Conservation (phyloP, 495 filamentous ascomycete genomes). For the Podospora anserina region DNA sequence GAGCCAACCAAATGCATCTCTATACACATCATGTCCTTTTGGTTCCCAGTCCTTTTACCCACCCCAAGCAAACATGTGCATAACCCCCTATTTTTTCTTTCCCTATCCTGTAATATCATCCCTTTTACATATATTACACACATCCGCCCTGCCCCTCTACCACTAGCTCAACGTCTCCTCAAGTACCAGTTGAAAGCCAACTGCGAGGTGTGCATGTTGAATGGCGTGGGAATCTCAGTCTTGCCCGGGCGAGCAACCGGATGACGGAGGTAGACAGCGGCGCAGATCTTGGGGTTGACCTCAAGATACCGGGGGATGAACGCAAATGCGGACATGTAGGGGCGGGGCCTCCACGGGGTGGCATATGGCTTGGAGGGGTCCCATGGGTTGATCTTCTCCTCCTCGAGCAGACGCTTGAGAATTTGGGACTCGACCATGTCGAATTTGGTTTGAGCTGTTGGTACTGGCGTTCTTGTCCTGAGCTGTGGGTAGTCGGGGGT, state of each 20-base stretch:
- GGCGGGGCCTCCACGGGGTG: slow-evolving; percentile 86
- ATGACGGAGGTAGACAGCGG: slow-evolving; percentile 91
- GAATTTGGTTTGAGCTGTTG: neutral
- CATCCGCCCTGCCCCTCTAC: neutral
- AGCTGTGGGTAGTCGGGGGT: neutral
- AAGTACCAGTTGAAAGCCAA: slow-evolving; percentile 94
- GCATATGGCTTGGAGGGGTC: slow-evolving; percentile 79
- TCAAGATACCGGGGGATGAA: slow-evolving; percentile 95
- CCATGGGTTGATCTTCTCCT: slow-evolving; percentile 61
- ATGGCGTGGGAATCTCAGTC: slow-evolving; percentile 89
- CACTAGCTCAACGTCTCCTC: slow-evolving; percentile 62
- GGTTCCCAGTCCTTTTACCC: neutral
- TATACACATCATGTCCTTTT: neutral
- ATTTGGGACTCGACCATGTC: slow-evolving; percentile 10
- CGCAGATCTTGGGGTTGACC: slow-evolving; percentile 93
- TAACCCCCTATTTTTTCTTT: neutral
- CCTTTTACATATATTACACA: neutral
- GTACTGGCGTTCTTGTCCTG: neutral
- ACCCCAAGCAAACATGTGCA: neutral
- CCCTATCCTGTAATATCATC: neutral
- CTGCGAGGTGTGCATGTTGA: slow-evolving; percentile 57
- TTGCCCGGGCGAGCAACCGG: slow-evolving; percentile 87
- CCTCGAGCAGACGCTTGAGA: slow-evolving; percentile 30
- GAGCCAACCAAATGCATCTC: neutral
- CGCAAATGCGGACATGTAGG: slow-evolving; percentile 85